A percentile compares a stretch with the other conserved stretches of the same genome.
phyloP scores from a whole-genome alignment of 1,284 basidiomycete species.

The Apiotrichum montevideense region DNA sequence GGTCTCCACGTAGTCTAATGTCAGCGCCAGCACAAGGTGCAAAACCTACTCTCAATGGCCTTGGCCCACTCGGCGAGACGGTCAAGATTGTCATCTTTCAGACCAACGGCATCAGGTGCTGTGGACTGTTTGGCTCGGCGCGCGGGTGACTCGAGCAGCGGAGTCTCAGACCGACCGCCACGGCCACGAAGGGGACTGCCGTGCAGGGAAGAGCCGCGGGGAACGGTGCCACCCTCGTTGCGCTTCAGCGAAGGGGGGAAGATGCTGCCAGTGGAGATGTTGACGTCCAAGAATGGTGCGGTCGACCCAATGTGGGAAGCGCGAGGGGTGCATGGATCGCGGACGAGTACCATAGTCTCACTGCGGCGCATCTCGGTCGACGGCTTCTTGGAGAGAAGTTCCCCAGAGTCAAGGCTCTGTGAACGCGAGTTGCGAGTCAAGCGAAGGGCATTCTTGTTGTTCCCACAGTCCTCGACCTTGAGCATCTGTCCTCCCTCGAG shows the following conservation, averaged over 20 bases:
- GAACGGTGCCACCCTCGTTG: background rate
- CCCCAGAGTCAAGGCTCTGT: background rate
- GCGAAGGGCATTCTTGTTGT: too few species aligned
- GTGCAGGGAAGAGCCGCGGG: background rate
- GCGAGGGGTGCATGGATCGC: background rate
- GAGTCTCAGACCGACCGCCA: background rate
- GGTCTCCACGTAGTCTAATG: constrained; percentile 36
- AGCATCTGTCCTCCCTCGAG: constrained; percentile 23
- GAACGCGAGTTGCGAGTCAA: background rate
- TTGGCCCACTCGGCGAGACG: constrained; percentile 43
- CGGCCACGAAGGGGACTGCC: background rate
- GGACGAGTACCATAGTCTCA: too few species aligned
- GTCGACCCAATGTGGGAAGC: background rate
- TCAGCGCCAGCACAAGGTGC: background rate
- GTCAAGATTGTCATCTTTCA: constrained; percentile 26
- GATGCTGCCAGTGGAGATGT: constrained; percentile 1
- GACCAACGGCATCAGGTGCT: constrained; percentile 4
- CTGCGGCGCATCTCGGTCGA: background rate
- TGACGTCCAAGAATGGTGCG: constrained; percentile 11
- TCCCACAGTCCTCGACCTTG: background rate
- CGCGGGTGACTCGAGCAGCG: background rate
- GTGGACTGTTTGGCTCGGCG: constrained; percentile 15
- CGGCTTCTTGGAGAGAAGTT: background rate
- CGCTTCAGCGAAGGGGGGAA: background rate
- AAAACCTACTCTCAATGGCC: constrained; percentile 34